Evolutionary conservation across 164 flowering plant genomes (phyloP).

Genomic region (Kalanchoe fedtschenkoi): DNA sequence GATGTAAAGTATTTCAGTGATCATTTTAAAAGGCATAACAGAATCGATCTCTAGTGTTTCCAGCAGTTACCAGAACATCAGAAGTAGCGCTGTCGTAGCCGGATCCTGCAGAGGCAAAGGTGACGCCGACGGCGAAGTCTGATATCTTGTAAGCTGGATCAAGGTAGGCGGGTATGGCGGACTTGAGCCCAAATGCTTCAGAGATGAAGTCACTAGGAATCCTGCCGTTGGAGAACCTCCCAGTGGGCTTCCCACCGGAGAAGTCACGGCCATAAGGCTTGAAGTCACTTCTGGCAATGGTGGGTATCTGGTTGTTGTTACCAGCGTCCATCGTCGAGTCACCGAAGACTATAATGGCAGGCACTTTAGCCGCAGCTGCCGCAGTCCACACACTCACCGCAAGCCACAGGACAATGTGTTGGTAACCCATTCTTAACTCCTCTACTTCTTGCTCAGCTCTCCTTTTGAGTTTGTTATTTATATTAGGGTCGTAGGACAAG

Average conservation of each 20-base stretch:
- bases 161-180: slow-evolving; percentile 36
- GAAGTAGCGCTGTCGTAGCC: slow-evolving; percentile 51
- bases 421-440: slow-evolving; percentile 9
- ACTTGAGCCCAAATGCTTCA: slow-evolving; percentile 33
- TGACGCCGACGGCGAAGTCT: slow-evolving; percentile 47
- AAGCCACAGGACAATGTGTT: slow-evolving; percentile 9
- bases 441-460: neutral
- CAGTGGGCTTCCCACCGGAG: slow-evolving; percentile 31
- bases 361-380: slow-evolving; percentile 17
- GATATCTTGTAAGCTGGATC: slow-evolving; percentile 31
- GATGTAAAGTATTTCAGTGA: too few species aligned
- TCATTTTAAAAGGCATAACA: too few species aligned
- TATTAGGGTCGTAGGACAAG: neutral
- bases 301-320: slow-evolving; percentile 35
- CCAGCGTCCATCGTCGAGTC: slow-evolving; percentile 49
- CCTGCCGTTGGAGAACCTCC: slow-evolving; percentile 44
- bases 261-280: slow-evolving; percentile 45
- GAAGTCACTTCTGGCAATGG: slow-evolving; percentile 39
- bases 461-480: neutral
- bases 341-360: slow-evolving; percentile 43
- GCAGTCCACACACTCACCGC: neutral
- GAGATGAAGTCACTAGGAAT: slow-evolving; percentile 42
- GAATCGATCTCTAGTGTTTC: too few species aligned
- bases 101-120: slow-evolving; percentile 55
- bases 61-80: slow-evolving; percentile 30